These are phyloP conservation scores for Rhodotorula sp. DNA, from an alignment of 1,284 basidiomycete species.

Conservation along the genomic window DNA sequence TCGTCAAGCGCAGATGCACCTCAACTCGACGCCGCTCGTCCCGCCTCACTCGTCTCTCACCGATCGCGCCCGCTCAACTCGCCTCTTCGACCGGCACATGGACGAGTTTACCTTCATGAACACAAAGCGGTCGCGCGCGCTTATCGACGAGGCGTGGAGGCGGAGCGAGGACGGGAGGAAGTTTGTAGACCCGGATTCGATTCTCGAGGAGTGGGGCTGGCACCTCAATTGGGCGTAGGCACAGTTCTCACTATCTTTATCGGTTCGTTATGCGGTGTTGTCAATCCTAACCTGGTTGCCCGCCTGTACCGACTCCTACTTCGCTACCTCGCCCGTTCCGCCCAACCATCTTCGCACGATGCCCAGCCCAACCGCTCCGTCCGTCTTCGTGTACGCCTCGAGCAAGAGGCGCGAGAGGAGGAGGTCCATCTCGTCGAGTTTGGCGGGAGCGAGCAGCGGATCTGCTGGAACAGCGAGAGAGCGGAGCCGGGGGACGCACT, in stretches of 20 bases:
- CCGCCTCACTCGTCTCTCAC: constrained; percentile 2
- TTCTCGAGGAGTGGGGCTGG: constrained; percentile 22
- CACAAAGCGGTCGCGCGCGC: constrained; percentile 11
- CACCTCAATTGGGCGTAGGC: constrained; percentile 11
- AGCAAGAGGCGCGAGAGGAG: constrained; percentile 9
- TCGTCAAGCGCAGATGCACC: constrained; percentile 11
- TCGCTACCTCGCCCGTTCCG: not conserved
- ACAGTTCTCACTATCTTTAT: not conserved
- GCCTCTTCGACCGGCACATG: constrained; percentile 25
- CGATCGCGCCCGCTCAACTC: constrained; percentile 14
- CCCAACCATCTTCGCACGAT: constrained; percentile 6
- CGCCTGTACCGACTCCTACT: too few species aligned
- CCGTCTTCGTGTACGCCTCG: constrained; percentile 1
- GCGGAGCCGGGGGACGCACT: constrained; percentile 14
- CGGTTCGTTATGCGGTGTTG: too few species aligned
- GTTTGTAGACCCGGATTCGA: constrained; percentile 19
- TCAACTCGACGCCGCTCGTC: constrained; percentile 22
- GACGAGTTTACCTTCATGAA: constrained; percentile 19
- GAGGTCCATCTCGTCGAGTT: constrained; percentile 15
- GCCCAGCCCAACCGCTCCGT: constrained; percentile 2
- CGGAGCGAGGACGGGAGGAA: constrained; percentile 1
- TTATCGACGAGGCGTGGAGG: constrained; percentile 21
- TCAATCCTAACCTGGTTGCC: too few species aligned
- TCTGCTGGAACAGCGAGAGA: not conserved
- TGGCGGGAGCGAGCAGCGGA: not conserved